Base-by-base conservation (phyloP, 2,329 filamentous ascomycete species). In the Epichloe hybrida region DNA sequence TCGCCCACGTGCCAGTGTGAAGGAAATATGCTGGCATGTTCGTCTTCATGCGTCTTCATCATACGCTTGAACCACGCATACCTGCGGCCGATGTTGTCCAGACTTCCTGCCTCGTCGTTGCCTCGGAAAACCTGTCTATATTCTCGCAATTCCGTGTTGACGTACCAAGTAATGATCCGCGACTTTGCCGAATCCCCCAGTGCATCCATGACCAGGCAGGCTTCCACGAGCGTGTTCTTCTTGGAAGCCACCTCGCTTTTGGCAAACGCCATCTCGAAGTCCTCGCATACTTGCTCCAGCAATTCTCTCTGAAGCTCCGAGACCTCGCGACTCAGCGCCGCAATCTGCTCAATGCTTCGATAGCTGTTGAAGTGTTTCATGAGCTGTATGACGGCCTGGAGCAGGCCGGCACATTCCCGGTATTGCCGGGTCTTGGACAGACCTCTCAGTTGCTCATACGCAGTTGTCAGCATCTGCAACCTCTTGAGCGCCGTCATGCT, bases 281-380 rank as follows among this genome's bases (percentile, higher is more conserved):
- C 93, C 69, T 97, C 93, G 65, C 93, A 98, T n/a, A 98, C 85
- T 68, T 98, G 93, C 70, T 98, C 93, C 52, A 96, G 72, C 52
- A 98, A 71, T 66, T 96, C 90, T 53, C 90, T 76, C 70, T 98
- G 93, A 56, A 98, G 75, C 60, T 97, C 93, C 5, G 89, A 85
- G 37, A 98, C 93, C 60, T 94, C 95, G 48, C 88, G 82, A 63
- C 88, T 95, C 55, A 98, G 74, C 0, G 86, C 86, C 31, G 93
- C 93, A 64, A 98, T 97, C 74, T 98, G 93, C 64, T 97, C 91
- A 59, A 98, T 97, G 59, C 89, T 95, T 53, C 93, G 77, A 66
- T 97, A 98, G 67, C 88, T 94, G 71, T 95, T 95, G 77, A 98
- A 98, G 69, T 98, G 90, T 58, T 87, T 87, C 86, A 97, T 96